A percentile compares a stretch with the other conserved stretches of the same genome.
phyloP scores from a whole-genome alignment of 192 early-diverging fungal genomes.

The Borealophlyctis nickersoniae region DNA sequence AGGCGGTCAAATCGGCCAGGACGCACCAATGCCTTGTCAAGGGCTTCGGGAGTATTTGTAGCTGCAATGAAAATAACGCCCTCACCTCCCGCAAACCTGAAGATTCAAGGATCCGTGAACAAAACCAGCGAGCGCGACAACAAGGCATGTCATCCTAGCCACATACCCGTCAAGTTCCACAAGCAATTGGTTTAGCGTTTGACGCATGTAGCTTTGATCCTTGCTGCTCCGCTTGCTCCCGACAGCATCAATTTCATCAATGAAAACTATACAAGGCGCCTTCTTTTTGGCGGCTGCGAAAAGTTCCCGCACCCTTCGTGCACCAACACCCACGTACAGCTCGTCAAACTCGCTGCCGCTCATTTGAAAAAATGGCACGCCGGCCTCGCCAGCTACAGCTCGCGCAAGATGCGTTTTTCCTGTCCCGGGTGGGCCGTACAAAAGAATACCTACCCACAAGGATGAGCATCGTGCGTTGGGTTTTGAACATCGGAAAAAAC shows the following conservation, averaged over 20 bases:
- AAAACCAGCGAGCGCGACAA: constrained; percentile 94
- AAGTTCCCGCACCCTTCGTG: constrained; percentile 76
- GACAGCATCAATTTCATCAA: constrained; percentile 99
- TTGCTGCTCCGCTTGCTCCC: constrained; percentile 88
- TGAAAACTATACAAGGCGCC: constrained; percentile 77
- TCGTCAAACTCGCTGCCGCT: constrained; percentile 98
- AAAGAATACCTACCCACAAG: constrained; percentile 53
- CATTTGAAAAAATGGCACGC: constrained; percentile 99
- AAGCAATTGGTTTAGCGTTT: constrained; percentile 96
- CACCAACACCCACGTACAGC: constrained; percentile 97
- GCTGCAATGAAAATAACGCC: constrained; percentile 99
- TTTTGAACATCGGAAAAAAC: too few relatives aligned
- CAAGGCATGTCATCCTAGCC: too few relatives aligned
- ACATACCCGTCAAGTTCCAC: constrained; percentile 93
- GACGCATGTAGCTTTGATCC: constrained; percentile 96
- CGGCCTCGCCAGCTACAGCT: constrained; percentile 96
- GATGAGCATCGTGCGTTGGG: too few relatives aligned
- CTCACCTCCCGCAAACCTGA: too few relatives aligned
- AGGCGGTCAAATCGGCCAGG: constrained; percentile 97
- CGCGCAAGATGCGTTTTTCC: constrained; percentile 97
- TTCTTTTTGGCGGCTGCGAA: constrained; percentile 63
- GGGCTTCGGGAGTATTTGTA: constrained; percentile 94
- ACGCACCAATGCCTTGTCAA: constrained; percentile 95
- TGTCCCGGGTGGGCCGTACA: constrained; percentile 85
- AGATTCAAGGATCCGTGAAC: constrained; percentile 90